phyloP scores from a whole-genome alignment of 371 early-diverging fungal species.

The Circinella minor region DNA sequence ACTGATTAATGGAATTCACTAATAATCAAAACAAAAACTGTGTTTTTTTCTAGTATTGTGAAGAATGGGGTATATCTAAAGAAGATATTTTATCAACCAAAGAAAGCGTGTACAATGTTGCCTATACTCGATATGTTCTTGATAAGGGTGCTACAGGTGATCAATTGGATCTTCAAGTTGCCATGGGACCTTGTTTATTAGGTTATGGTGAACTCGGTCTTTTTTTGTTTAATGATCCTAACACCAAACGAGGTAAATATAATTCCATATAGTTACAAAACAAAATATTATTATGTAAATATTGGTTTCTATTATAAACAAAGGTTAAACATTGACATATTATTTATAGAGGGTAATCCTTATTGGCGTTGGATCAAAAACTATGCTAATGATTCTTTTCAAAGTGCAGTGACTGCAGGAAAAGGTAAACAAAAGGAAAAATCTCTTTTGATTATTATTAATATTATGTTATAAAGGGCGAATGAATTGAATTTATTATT shows the following conservation, averaged over 20 bases:
- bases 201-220: slow-evolving; percentile 86
- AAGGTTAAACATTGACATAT: no score
- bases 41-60: slow-evolving; percentile 57
- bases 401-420: slow-evolving; percentile 66
- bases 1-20: not conserved
- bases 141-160: slow-evolving; percentile 78
- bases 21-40: not conserved
- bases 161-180: slow-evolving; percentile 74
- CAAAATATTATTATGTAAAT: no score
- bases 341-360: slow-evolving; percentile 63
- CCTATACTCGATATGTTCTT: slow-evolving; percentile 83
- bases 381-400: slow-evolving; percentile 72
- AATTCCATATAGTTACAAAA: not conserved
- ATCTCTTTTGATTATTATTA: no score
- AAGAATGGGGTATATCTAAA: slow-evolving; percentile 69
- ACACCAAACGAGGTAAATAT: slow-evolving; percentile 56
- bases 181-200: slow-evolving; percentile 81
- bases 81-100: slow-evolving; percentile 68
- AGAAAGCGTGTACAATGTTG: slow-evolving; percentile 76
- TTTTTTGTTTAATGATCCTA: slow-evolving; percentile 65
- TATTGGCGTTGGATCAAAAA: slow-evolving; percentile 84
- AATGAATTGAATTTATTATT: not conserved
- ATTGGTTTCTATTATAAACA: no score
- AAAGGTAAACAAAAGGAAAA: slow-evolving; percentile 42
- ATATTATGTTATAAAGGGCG: no score